These are phyloP conservation scores for Metschnikowia similis DNA, from an alignment of 805 yeast genomes.

Conservation along the genomic window DNA sequence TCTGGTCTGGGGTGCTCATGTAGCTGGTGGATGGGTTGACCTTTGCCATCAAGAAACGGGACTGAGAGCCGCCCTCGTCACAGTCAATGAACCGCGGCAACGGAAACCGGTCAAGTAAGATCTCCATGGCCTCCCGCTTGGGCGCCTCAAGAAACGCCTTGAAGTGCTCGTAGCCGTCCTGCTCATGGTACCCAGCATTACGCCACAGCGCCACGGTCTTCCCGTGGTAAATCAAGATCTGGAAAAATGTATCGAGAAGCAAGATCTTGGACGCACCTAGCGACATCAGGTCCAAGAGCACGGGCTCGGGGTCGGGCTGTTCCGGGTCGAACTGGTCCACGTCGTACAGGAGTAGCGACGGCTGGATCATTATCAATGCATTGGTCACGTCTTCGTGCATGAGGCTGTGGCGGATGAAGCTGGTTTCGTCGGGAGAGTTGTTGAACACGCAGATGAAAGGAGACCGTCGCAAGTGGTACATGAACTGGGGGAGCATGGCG, in stretches of 20 bases:
- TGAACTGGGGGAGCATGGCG: slow-evolving; percentile 60
- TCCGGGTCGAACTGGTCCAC: slow-evolving; percentile 37
- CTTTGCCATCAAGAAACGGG: slow-evolving; percentile 65
- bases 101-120: slow-evolving; percentile 64
- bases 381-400: slow-evolving; percentile 58
- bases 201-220: slow-evolving; percentile 64
- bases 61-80: slow-evolving; percentile 74
- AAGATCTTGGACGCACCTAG: slow-evolving; percentile 54
- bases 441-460: slow-evolving; percentile 63
- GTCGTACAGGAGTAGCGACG: slow-evolving; percentile 58
- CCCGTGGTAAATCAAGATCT: slow-evolving; percentile 65
- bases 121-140: slow-evolving; percentile 59
- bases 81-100: slow-evolving; percentile 69
- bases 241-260: slow-evolving; percentile 65
- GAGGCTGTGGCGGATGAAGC: slow-evolving; percentile 58
- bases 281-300: slow-evolving; percentile 59
- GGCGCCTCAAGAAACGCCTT: slow-evolving; percentile 59
- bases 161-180: slow-evolving; percentile 56
- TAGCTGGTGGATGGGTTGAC: slow-evolving; percentile 63
- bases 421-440: slow-evolving; percentile 70
- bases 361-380: slow-evolving; percentile 65
- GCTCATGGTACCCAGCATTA: slow-evolving; percentile 57
- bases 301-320: slow-evolving; percentile 54
- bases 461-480: slow-evolving; percentile 64
- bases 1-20: slow-evolving; percentile 33